These are phyloP conservation scores for Fusarium graminum DNA, from an alignment of 2,329 filamentous ascomycete genomes.

Conservation along the genomic window DNA sequence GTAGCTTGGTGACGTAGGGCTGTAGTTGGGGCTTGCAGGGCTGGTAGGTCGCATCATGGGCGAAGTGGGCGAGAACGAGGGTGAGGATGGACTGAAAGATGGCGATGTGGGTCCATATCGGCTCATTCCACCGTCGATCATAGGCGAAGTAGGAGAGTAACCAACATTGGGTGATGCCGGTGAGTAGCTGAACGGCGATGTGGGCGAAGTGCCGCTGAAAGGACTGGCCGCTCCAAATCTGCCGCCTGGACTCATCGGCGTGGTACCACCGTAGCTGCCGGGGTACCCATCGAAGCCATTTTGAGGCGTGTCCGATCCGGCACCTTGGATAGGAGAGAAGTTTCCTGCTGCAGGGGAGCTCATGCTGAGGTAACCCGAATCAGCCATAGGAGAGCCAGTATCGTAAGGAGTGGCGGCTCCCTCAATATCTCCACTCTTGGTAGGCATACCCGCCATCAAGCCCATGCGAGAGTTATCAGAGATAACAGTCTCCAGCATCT, in stretches of 20 bases:
- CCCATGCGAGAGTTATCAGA: slow-evolving; percentile 91
- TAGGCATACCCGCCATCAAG: slow-evolving; percentile 82
- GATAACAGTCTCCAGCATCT: slow-evolving; percentile 95
- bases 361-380: slow-evolving; percentile 75
- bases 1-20: slow-evolving; percentile 75
- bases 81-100: slow-evolving; percentile 73
- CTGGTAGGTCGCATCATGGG: slow-evolving; percentile 68
- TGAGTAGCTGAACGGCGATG: slow-evolving; percentile 78
- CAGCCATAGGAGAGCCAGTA: slow-evolving; percentile 81
- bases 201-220: slow-evolving; percentile 77
- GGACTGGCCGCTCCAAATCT: slow-evolving; percentile 74
- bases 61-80: slow-evolving; percentile 73
- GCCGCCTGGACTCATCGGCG: slow-evolving; percentile 73
- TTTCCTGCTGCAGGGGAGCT: slow-evolving; percentile 73
- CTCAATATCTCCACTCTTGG: slow-evolving; percentile 79
- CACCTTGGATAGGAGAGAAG: slow-evolving; percentile 83
- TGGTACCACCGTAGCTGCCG: slow-evolving; percentile 62
- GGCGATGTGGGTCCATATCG: slow-evolving; percentile 69
- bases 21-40: slow-evolving; percentile 71
- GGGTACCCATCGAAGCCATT: slow-evolving; percentile 74
- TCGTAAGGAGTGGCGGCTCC: slow-evolving; percentile 97
- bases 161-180: slow-evolving; percentile 79
- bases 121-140: slow-evolving; percentile 64
- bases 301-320: slow-evolving; percentile 75
- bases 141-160: slow-evolving; percentile 83